phyloP scores from a whole-genome alignment of 2,329 filamentous ascomycete species.

The Cercospora sojina region DNA sequence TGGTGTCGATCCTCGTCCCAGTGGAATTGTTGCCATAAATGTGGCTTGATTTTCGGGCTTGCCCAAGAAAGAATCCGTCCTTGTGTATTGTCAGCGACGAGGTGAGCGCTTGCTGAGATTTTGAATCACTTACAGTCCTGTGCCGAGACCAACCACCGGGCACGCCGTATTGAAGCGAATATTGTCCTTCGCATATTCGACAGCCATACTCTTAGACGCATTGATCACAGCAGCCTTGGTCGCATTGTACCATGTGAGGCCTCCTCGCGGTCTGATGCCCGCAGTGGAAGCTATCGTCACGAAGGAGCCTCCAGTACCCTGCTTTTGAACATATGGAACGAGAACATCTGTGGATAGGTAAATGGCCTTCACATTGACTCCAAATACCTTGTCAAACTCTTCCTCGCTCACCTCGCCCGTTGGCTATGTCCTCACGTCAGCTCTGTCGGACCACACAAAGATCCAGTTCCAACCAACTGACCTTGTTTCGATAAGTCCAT shows the following conservation, averaged over 20 bases:
- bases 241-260: constrained; percentile 69
- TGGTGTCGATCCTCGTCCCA: constrained; percentile 57
- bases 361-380: constrained; percentile 67
- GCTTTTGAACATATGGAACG: constrained; percentile 60
- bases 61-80: constrained; percentile 51
- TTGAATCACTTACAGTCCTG: constrained; percentile 34
- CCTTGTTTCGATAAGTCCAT: constrained; percentile 58
- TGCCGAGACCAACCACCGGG: constrained; percentile 36
- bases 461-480: constrained; percentile 10
- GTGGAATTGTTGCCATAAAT: constrained; percentile 56
- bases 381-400: constrained; percentile 66
- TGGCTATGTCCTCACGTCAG: constrained; percentile 38
- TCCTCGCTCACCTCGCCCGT: constrained; percentile 63
- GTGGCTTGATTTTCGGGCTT: constrained; percentile 60
- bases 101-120: constrained; percentile 46
- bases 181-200: constrained; percentile 69
- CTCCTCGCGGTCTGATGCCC: constrained; percentile 59
- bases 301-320: constrained; percentile 59
- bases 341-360: constrained; percentile 61
- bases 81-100: constrained; percentile 1
- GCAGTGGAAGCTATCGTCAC: constrained; percentile 67
- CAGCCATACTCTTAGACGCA: constrained; percentile 66
- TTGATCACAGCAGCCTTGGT: constrained; percentile 63
- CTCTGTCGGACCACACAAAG: background rate
- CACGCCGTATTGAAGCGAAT: constrained; percentile 73